Conservation (phyloP, 352 stramenopile genomes). For the Phytophthora litchii region DNA sequence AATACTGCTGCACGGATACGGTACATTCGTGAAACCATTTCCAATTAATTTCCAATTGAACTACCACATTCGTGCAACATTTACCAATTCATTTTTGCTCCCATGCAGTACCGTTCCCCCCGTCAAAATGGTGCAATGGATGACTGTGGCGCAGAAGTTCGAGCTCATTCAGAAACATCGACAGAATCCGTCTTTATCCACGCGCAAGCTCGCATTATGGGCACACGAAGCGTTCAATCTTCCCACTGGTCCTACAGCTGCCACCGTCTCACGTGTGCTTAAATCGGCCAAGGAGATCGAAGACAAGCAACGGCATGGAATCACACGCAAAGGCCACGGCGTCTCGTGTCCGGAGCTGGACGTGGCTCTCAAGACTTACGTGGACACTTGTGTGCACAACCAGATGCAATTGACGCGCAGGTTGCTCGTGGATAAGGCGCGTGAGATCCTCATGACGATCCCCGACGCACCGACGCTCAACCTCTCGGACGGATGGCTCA, state of each 20-base stretch:
- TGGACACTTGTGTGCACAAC: slow-evolving; percentile 19
- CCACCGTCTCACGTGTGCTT: slow-evolving; percentile 35
- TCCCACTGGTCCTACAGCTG: slow-evolving; percentile 16
- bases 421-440: slow-evolving; percentile 26
- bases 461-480: slow-evolving; percentile 26
- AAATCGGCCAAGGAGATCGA: slow-evolving; percentile 34
- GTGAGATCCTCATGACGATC: slow-evolving; percentile 29
- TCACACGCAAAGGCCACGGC: slow-evolving; percentile 36
- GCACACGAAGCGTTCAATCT: slow-evolving; percentile 39
- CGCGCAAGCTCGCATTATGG: slow-evolving; percentile 32
- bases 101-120: slow-evolving; percentile 18
- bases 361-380: slow-evolving; percentile 23
- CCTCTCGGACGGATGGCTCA: slow-evolving; percentile 40
- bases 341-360: slow-evolving; percentile 33
- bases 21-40: too few relatives aligned
- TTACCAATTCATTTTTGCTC: neutral
- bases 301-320: slow-evolving; percentile 33
- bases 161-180: slow-evolving; percentile 40
- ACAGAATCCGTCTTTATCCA: slow-evolving; percentile 26
- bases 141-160: slow-evolving; percentile 41
- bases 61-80: neutral
- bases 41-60: too few relatives aligned
- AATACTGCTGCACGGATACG: too few relatives aligned
- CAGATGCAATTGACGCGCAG: slow-evolving; percentile 32
- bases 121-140: slow-evolving; percentile 40